Conservation (phyloP, 169 alveolate genomes). For the Toxoplasma gondii region DNA sequence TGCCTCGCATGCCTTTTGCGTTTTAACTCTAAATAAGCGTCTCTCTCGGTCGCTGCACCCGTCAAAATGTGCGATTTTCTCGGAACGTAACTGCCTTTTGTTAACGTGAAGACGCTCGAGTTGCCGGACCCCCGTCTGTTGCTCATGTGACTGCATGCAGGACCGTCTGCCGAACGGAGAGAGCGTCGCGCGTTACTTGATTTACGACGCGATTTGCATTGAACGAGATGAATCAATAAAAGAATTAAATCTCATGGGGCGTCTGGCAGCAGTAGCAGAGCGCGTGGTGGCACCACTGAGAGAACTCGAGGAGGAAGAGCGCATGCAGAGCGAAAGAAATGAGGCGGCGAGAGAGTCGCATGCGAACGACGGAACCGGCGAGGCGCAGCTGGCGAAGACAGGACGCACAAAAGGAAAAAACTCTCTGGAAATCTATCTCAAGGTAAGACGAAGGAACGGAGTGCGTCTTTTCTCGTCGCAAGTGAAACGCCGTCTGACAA, state of each 20-base stretch:
- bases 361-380: neutral
- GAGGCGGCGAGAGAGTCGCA: neutral
- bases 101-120: too few relatives aligned
- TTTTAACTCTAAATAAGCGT: too few relatives aligned
- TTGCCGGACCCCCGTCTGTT: too few relatives aligned
- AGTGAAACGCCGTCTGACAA: too few relatives aligned
- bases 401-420: neutral
- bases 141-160: neutral
- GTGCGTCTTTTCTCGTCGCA: too few relatives aligned
- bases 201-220: conserved; percentile 87
- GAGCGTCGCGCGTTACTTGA: conserved; percentile 75
- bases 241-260: conserved; percentile 80
- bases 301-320: conserved; percentile 21
- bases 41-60: too few relatives aligned
- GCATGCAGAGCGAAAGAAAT: neutral
- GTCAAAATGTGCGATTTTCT: too few relatives aligned
- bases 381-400: neutral
- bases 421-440: conserved; percentile 29
- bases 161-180: conserved; percentile 38
- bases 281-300: conserved; percentile 78
- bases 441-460: neutral
- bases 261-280: conserved; percentile 81
- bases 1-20: too few relatives aligned
- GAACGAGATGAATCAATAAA: conserved; percentile 81
- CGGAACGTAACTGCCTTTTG: too few relatives aligned